A percentile compares a stretch with the other conserved stretches of the same genome.
These are phyloP conservation scores for Nannizziopsis barbatae DNA, from an alignment of 2,329 filamentous ascomycete genomes.

Conservation along the genomic window DNA sequence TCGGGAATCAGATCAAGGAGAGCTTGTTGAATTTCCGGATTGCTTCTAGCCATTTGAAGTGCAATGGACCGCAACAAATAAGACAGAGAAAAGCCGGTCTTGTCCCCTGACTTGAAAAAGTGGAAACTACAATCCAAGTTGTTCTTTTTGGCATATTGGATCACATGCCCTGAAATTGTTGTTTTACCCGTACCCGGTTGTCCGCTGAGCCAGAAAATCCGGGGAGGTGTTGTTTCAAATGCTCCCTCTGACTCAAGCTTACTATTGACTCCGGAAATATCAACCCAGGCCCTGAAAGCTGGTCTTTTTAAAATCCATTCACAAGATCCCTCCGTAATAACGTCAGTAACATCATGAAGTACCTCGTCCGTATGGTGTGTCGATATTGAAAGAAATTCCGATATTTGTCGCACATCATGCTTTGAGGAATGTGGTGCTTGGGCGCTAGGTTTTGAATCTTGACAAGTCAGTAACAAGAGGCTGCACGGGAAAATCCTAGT, in stretches of 20 bases:
- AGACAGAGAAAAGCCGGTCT: conserved; percentile 14
- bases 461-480: no score
- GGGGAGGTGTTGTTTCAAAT: neutral
- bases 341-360: conserved; percentile 15
- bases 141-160: conserved; percentile 18
- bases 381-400: conserved; percentile 16
- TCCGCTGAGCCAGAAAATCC: conserved; percentile 21
- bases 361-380: conserved; percentile 22
- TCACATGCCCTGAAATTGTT: conserved; percentile 19
- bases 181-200: conserved; percentile 23
- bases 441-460: no score
- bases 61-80: conserved; percentile 22
- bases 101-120: conserved; percentile 22
- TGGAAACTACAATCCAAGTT: conserved; percentile 21
- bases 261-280: conserved; percentile 12
- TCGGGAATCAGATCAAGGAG: conserved; percentile 18
- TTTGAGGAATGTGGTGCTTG: no score
- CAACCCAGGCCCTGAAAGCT: conserved; percentile 21
- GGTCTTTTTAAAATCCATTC: conserved; percentile 24
- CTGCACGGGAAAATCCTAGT: no score
- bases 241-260: neutral
- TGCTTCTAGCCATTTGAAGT: conserved; percentile 24
- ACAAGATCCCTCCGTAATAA: conserved; percentile 21
- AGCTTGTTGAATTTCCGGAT: conserved; percentile 16
- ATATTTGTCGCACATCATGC: no score